Base-by-base conservation (phyloP, 2,329 filamentous ascomycete species). In the Cordyceps tenuipes region DNA sequence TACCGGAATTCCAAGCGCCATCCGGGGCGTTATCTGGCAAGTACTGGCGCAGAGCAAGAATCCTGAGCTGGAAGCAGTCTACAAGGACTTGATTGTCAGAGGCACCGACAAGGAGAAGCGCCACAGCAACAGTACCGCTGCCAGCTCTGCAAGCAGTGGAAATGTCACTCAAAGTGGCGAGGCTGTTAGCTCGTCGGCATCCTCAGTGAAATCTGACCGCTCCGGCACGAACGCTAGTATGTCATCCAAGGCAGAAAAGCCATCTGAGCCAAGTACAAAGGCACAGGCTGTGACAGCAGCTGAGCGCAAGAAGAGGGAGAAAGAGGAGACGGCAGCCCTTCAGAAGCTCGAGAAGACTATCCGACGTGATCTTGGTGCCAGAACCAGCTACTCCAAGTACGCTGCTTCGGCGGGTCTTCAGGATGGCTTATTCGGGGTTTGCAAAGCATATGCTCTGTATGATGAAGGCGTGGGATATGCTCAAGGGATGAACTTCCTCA, bases 1-100 rank as follows among this genome's bases (percentile, higher is more conserved):
- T 54, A 89, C 88, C 44, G 94, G 94, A 36, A 99, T 99, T 61
- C 94, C 94, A 1, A 91, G 88, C 65, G 93, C 92, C 3, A 96
- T 99, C 63, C 87, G 94, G 61, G 95, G 94, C n/a, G 94, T 99
- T 2, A 92, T 99, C 55, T 99, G 94, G 94, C 94, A 99, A 74
- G 93, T 97, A 8, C 77, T 99, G 63, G 91, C 94, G 3, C 91
- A 96, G 70, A 97, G 92, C 76, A 96, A 96, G 73, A 96, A 91
- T 66, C 88, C 93, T 62, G 91, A 95, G 49, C 77, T 99, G 19
- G 94, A 99, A 73, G 76, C 80, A 17, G 83, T 91, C n/a, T 99
- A 97, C 75, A 84, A 82, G 64, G 91, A 95, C 62, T 80, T 99
- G 10, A 82, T 90, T 36, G 82, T 82, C 53, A 84, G 90, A 62